phyloP scores from a whole-genome alignment of 1,284 basidiomycete species.

The Sporisorium exsertum region DNA sequence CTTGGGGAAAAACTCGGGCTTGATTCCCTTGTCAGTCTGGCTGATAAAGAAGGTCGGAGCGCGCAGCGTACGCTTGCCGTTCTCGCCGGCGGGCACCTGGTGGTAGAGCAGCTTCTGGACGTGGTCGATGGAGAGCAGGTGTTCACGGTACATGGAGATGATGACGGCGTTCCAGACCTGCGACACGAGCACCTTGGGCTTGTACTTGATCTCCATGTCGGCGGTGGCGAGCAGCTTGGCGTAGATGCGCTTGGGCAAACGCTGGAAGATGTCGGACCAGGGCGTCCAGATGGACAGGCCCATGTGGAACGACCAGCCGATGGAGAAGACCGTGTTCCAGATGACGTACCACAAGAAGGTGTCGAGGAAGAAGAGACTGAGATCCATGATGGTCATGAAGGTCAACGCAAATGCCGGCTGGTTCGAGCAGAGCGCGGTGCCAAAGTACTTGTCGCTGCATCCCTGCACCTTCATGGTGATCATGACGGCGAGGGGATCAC shows the following conservation, averaged over 20 bases:
- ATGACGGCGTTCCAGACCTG: conserved; percentile 70
- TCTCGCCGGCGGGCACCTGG: conserved; percentile 68
- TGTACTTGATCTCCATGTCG: conserved; percentile 70
- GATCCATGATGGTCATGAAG: conserved; percentile 68
- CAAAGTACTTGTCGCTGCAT: conserved; percentile 69
- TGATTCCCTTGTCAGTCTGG: conserved; percentile 67
- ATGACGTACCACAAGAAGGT: conserved; percentile 70
- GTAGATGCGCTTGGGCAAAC: conserved; percentile 69
- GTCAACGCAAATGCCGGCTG: conserved; percentile 68
- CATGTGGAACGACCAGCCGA: conserved; percentile 68
- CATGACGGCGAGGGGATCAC: conserved; percentile 68
- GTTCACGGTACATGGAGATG: conserved; percentile 70
- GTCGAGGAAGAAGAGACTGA: conserved; percentile 69
- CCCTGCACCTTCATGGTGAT: conserved; percentile 66
- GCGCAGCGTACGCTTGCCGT: conserved; percentile 68
- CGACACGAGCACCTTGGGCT: conserved; percentile 69
- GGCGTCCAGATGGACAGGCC: conserved; percentile 70
- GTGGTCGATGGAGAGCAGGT: conserved; percentile 69
- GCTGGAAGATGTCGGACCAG: conserved; percentile 69
- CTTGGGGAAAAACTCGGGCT: conserved; percentile 69
- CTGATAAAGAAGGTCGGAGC: conserved; percentile 69
- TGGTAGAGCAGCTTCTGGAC: conserved; percentile 69
- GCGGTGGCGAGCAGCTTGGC: conserved; percentile 68
- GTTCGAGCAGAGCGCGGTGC: conserved; percentile 63
- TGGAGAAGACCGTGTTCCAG: conserved; percentile 69